These are phyloP conservation scores for Canavalia ensiformis DNA, from an alignment of 306 rosid genomes.

Conservation along the genomic window DNA sequence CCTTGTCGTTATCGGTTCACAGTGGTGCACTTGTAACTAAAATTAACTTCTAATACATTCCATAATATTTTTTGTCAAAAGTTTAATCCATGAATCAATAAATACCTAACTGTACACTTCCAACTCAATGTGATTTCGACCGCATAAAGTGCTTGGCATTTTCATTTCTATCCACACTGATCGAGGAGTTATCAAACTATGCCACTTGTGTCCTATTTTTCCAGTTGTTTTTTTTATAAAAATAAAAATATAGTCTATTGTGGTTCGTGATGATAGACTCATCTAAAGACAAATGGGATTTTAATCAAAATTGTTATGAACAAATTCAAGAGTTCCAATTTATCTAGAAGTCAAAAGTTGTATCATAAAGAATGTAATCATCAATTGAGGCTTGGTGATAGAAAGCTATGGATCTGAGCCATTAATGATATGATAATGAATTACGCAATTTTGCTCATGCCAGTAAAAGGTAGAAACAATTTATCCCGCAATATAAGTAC, in stretches of 20 bases:
- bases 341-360: too few species aligned
- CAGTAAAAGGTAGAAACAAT: not conserved
- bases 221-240: too few species aligned
- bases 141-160: not conserved
- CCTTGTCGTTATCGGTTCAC: not conserved
- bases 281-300: too few species aligned
- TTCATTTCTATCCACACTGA: not conserved
- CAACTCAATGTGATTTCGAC: not conserved
- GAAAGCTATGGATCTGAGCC: too few species aligned
- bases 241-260: too few species aligned
- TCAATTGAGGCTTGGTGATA: too few species aligned
- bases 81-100: not conserved
- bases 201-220: not conserved
- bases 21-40: not conserved
- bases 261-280: too few species aligned
- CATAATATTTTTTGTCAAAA: not conserved
- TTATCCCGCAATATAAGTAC: not conserved
- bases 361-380: too few species aligned
- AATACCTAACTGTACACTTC: not conserved
- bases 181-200: not conserved
- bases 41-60: not conserved
- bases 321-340: too few species aligned
- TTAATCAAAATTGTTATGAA: too few species aligned
- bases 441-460: not conserved
- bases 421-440: not conserved